Percentiles rank a stretch among this genome's conserved stretches.
These are phyloP conservation scores for Plasmopara halstedii DNA, from an alignment of 352 stramenopile genomes.

Conservation along the genomic window DNA sequence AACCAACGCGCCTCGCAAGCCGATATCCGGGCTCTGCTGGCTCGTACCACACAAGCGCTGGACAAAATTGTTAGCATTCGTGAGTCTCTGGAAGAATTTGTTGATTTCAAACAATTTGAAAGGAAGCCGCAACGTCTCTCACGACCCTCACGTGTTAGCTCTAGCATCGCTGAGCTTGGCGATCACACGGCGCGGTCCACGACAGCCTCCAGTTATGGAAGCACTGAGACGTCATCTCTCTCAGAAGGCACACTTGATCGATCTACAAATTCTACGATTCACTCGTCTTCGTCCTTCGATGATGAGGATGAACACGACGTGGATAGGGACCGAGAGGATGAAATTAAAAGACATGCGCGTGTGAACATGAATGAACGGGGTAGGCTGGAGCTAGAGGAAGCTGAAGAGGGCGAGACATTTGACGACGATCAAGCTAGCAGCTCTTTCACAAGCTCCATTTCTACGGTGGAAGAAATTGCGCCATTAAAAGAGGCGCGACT, in stretches of 20 bases:
- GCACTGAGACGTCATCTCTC: constrained; percentile 35
- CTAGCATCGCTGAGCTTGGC: constrained; percentile 23
- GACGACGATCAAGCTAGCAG: constrained; percentile 22
- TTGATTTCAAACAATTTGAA: constrained; percentile 79
- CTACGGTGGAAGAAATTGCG: constrained; percentile 37
- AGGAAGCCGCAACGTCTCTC: constrained; percentile 26
- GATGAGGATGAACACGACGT: constrained; percentile 32
- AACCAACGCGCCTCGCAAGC: constrained; percentile 46
- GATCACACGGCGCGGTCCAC: constrained; percentile 16
- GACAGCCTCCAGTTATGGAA: constrained; percentile 46
- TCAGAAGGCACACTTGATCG: constrained; percentile 33
- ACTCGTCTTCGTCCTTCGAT: constrained; percentile 37
- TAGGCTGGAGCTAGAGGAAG: constrained; percentile 11
- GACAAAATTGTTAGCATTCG: constrained; percentile 81
- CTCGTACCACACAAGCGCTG: constrained; percentile 57
- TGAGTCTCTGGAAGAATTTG: constrained; percentile 73
- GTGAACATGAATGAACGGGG: constrained; percentile 7
- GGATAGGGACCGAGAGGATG: constrained; percentile 25
- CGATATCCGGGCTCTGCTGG: constrained; percentile 65
- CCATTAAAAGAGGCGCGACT: constrained; percentile 63
- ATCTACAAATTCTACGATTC: constrained; percentile 37
- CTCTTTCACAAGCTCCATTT: constrained; percentile 37
- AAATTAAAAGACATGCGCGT: constrained; percentile 9
- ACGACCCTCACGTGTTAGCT: constrained; percentile 23
- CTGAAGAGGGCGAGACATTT: constrained; percentile 27